Percentiles rank a stretch among this genome's conserved stretches.
Conservation (phyloP, 169 alveolate genomes). For the Perkinsus olseni region DNA sequence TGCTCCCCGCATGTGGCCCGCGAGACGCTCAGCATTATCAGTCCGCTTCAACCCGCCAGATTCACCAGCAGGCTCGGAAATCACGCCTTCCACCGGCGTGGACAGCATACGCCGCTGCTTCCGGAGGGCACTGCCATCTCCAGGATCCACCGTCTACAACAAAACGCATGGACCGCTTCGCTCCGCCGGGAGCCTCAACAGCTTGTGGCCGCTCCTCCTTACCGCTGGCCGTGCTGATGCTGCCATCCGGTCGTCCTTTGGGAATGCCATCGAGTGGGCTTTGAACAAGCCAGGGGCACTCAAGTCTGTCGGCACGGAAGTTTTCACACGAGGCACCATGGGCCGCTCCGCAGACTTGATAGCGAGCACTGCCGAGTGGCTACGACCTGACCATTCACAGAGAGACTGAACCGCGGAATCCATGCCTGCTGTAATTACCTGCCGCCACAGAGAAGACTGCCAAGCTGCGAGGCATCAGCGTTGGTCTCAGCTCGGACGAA, state of each 20-base stretch:
- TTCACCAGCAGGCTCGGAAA: background rate
- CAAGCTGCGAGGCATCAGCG: background rate
- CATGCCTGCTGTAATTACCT: background rate
- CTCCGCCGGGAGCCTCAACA: no score
- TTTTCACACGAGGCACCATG: background rate
- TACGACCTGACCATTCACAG: background rate
- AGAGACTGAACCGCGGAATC: background rate
- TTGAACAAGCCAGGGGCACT: background rate
- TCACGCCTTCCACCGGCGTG: background rate
- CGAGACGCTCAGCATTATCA: background rate
- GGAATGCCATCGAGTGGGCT: background rate
- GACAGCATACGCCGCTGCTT: background rate
- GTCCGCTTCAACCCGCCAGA: background rate
- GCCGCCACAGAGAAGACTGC: background rate
- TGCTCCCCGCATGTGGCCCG: background rate
- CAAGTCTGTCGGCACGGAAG: background rate
- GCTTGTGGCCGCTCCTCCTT: background rate
- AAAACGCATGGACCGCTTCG: background rate
- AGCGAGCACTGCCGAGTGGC: background rate
- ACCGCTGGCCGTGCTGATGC: background rate
- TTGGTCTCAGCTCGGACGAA: background rate
- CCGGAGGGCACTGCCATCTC: background rate
- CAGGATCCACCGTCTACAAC: background rate
- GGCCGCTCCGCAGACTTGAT: background rate
- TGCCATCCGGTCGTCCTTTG: background rate